Evolutionary conservation across 2,329 filamentous ascomycete species (phyloP), one percentile per base, ranked within the genome.

Genomic region (Microdochium bolleyi): DNA sequence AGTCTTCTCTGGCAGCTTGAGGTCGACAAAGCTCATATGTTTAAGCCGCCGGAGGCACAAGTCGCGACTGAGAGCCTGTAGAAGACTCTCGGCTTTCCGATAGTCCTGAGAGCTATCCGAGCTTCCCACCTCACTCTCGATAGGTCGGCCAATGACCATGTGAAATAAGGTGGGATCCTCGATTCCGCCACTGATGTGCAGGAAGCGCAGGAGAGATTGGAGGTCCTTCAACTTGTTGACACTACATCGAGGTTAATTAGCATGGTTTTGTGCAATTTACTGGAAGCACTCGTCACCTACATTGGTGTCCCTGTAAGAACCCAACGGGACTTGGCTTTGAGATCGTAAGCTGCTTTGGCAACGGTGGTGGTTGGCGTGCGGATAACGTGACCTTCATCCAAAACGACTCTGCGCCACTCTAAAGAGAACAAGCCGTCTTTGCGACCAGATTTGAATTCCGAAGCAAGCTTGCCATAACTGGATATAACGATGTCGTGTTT

Each of bases 301-400:
- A 94, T 92, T 0, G 89, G 89, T 0, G 89, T 92, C 49, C 89
- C 89, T 0, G 87, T 89, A 22, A 92, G 70, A 1, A 86, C 82
- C 91, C 91, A 95, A 59, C 87, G 79, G 10, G 87, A 89, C 51
- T 83, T 77, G 1, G 89, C 87, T 49, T 80, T 72, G 5, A 95
- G 68, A 38, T 76, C 76, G 54, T 77, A 84, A 1, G 84, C 86
- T 3, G 90, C 88, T 53, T 84, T 69, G 0, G 89, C 82, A 48
- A 79, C 81, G 63, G 89, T 89, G 0, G 89, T 87, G 51, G 79
- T 79, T 3, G 85, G 81, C 55, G 95, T 95, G 14, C 91, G 82
- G 54, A 95, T 91, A 1, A 74, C 84, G 62, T 96, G 91, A 0
- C 88, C 89, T 72, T 95, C 89, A 58, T 95, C 89, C 4, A 95